Base-by-base conservation (phyloP, 352 stramenopile genomes). In the Globisporangium irregulare region DNA sequence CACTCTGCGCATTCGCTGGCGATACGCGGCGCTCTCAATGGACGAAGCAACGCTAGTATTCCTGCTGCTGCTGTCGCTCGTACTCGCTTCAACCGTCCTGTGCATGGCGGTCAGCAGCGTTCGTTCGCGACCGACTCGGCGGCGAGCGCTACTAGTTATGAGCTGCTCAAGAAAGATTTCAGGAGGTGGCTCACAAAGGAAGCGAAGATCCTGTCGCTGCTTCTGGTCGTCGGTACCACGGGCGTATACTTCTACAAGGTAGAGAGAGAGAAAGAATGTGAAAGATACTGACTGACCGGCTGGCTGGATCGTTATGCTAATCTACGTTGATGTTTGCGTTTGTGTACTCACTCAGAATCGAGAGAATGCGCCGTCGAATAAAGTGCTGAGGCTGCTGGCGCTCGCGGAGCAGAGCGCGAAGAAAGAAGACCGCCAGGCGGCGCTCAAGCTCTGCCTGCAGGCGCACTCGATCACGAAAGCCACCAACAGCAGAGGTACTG, bases 241-340 rank as follows among this genome's bases (percentile, higher is more conserved):
- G 86, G 82, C 24, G 74, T 94, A 0, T 82, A 89, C 15, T 81
- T 90, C 53, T 94, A 93, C 58, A 76, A 88, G 72, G 82, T 91
- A 36, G 9, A 54, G 25, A 36, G 43, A 51, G 53, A 36, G 43
- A 3, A 4, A 51, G 41, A 50, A 7, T 46, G 12, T 51, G 43
- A 51, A 51, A 24, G 43, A 51, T 51, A 24, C 43, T 51, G 43
- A 51, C 18, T n/a, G 4, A 15, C 5, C 5, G 43, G 14, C 5
- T 12, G 43, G 14, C 18, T 43, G 3, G 5, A 7, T 32, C 29
- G 29, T 27, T 61, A 24, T 6, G 22, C 14, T 48, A 6, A 66
- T 27, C 9, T n/a, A 4, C 24, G 27, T 18, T 57, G 14, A 14
- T 18, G 20, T 24, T 15, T 34, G 8, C 56, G 3, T 48, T 1